Base-by-base conservation (phyloP, 805 yeast species). In the Sugiyamaella qingdaonensis region DNA sequence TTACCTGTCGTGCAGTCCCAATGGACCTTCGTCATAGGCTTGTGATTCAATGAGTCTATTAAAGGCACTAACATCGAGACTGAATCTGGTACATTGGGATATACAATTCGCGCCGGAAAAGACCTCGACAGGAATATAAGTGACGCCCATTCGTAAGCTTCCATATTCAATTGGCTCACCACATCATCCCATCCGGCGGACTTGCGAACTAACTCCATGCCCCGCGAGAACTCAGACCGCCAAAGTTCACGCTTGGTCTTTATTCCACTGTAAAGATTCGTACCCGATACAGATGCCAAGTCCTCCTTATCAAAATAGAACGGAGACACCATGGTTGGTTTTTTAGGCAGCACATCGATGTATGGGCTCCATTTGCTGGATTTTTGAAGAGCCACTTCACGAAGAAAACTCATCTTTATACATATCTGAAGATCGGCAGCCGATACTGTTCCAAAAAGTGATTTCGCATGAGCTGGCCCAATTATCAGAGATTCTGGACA, bases 21-120 rank as follows among this genome's bases (percentile, higher is more conserved):
- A 16, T 78, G 70, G 0, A 88, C 91, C 16, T 78, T 72, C 0
- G 84, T 72, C 32, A 64, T 68, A 7, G 84, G 81, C 54, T 78
- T 70, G 67, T 91, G 97, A 63, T 91, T 91, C 49, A 90, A 69
- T 14, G 88, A 68, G 64, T 91, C 97, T 11, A 88, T 77, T 10
- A 91, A 63, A 1, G 97, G 97, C 19, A 85, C 68, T 21, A 91
- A 70, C 75, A 91, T 83, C 5, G 87, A 88, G n/a, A 71, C 50
- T 55, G 76, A 77, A 1, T 62, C 65, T 18, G 66, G 58, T 8
- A 67, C 66, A 11, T 62, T 54, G 3, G 74, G 66, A 35, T 64
- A 59, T n/a, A 89, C 62, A 37, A 87, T 68, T 48, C 79, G 77
- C 11, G 71, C 68, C 1, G 97, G 97, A 64, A 91, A 91, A 0